A percentile compares a stretch with the other conserved stretches of the same genome.
These are phyloP conservation scores for Simplicillium aogashimaense DNA, from an alignment of 2,329 filamentous ascomycete species.

Conservation along the genomic window DNA sequence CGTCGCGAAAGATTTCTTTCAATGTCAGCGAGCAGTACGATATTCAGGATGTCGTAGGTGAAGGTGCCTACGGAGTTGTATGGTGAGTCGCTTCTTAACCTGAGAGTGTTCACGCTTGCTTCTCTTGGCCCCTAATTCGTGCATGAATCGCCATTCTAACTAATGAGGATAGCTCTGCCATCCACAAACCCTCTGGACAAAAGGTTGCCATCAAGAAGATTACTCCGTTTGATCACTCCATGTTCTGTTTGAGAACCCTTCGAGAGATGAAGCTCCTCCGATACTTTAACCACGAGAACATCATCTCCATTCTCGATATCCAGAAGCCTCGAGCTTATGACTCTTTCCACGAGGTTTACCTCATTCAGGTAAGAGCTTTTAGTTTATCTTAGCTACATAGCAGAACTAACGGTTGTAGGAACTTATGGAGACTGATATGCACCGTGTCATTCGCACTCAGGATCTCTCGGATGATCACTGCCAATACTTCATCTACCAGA, in stretches of 20 bases:
- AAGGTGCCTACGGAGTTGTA: conserved; percentile 96
- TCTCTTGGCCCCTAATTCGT: too few species aligned
- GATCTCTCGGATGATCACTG: conserved; percentile 98
- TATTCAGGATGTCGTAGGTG: conserved; percentile 97
- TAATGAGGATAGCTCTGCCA: conserved; percentile 60
- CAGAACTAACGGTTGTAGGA: conserved; percentile 45
- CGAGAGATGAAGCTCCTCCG: conserved; percentile 98
- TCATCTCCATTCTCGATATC: conserved; percentile 98
- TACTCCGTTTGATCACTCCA: conserved; percentile 96
- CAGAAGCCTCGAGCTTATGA: conserved; percentile 97
- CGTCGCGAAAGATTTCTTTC: conserved; percentile 94
- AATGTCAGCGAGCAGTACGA: conserved; percentile 99
- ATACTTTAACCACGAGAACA: conserved; percentile 99
- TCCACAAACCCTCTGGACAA: conserved; percentile 95
- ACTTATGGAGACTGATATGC: conserved; percentile 99
- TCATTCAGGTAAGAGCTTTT: conserved; percentile 68
- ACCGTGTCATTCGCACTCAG: conserved; percentile 95
- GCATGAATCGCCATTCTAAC: too few species aligned
- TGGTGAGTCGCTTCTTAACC: conserved; percentile 58
- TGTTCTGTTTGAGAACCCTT: conserved; percentile 93
- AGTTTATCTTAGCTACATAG: not conserved
- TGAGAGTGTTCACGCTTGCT: not conserved
- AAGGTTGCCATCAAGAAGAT: conserved; percentile 99
- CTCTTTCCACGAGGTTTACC: conserved; percentile 92
- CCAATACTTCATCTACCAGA: conserved; percentile 99